Conservation (phyloP, 495 filamentous ascomycete genomes). For the Penicillium alfredii region DNA sequence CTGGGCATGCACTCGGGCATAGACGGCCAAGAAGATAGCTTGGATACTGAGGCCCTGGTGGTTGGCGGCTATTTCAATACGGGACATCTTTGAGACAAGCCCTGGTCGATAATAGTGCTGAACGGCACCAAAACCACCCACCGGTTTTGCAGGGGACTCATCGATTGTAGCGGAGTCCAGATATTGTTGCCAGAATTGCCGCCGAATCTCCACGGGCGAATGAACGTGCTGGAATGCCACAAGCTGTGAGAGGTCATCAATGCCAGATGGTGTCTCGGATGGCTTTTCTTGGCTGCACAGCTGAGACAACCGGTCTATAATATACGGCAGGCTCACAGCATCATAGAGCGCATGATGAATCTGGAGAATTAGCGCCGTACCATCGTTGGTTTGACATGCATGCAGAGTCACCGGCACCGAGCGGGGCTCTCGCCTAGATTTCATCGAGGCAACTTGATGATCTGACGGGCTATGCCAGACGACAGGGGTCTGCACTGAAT, state of each 20-base stretch:
- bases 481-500: conserved; percentile 15
- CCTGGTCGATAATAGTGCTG: conserved; percentile 26
- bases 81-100: conserved; percentile 22
- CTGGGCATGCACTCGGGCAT: conserved; percentile 26
- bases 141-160: neutral
- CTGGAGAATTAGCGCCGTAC: conserved; percentile 23
- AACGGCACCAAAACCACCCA: conserved; percentile 15
- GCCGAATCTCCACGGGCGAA: conserved; percentile 21
- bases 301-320: conserved; percentile 18
- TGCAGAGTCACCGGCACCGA: conserved; percentile 21
- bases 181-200: conserved; percentile 30
- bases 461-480: conserved; percentile 21
- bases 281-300: conserved; percentile 11
- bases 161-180: conserved; percentile 16
- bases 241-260: conserved; percentile 21
- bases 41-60: conserved; percentile 28
- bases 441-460: conserved; percentile 3
- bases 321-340: conserved; percentile 25
- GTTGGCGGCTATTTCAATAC: conserved; percentile 23
- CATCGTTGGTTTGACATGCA: conserved; percentile 18
- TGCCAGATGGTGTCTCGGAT: conserved; percentile 1
- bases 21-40: conserved; percentile 30
- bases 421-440: conserved; percentile 10
- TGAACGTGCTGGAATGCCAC: conserved; percentile 25
- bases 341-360: conserved; percentile 38